phyloP scores from a whole-genome alignment of 148 eudicot genomes.

The Dysphania ambrosioides region DNA sequence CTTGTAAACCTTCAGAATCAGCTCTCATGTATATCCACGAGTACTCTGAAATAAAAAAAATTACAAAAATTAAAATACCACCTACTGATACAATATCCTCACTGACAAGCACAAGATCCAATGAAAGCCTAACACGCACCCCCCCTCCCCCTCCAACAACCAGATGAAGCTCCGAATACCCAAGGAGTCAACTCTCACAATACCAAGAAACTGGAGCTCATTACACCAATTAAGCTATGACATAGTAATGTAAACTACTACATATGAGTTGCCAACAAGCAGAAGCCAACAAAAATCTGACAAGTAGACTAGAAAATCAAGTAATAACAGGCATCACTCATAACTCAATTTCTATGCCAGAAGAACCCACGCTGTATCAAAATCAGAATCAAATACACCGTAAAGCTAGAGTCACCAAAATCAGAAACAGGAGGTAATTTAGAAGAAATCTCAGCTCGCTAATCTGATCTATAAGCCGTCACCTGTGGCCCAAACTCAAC shows the following conservation, averaged over 20 bases:
- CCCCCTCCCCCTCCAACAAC: neutral
- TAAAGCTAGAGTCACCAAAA: neutral
- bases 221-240: neutral
- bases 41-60: slow-evolving; percentile 47
- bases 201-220: neutral
- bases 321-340: too few relatives aligned
- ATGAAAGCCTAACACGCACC: neutral
- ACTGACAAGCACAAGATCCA: neutral
- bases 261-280: too few relatives aligned
- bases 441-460: neutral
- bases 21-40: slow-evolving; percentile 93
- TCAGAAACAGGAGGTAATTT: neutral
- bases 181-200: neutral
- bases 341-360: neutral
- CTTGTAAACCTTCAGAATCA: slow-evolving; percentile 81
- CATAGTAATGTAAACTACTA: too few relatives aligned
- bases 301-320: neutral
- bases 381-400: neutral
- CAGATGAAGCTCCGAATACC: neutral
- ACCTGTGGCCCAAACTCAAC: too few relatives aligned
- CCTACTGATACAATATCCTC: neutral
- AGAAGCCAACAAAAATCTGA: neutral
- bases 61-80: neutral
- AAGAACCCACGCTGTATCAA: neutral
- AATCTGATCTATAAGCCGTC: neutral